A percentile compares a stretch with the other conserved stretches of the same genome.
phyloP scores from a whole-genome alignment of 805 yeast species.

The Kazachstania psychrophila region DNA sequence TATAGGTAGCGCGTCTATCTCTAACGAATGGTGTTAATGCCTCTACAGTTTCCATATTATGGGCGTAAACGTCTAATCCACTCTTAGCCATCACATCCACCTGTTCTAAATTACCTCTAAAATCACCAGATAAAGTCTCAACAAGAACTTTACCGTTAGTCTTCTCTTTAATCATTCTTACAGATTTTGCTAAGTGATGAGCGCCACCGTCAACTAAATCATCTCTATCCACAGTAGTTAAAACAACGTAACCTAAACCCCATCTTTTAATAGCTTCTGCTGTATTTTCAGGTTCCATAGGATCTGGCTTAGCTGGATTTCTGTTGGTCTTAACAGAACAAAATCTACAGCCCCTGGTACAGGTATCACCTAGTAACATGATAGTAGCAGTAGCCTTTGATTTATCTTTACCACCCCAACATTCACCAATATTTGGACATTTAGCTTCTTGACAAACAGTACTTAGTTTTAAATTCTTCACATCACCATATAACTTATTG shows the following conservation, averaged over 20 bases:
- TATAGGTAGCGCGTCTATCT: constrained; percentile 92
- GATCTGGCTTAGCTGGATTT: constrained; percentile 81
- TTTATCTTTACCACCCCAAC: constrained; percentile 91
- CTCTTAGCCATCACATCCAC: constrained; percentile 72
- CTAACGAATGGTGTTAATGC: constrained; percentile 88
- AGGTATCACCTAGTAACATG: constrained; percentile 96
- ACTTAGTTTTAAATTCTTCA: constrained; percentile 77
- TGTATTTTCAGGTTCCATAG: constrained; percentile 93
- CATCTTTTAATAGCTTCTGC: constrained; percentile 95
- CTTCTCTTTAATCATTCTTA: constrained; percentile 69
- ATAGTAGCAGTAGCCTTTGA: constrained; percentile 86
- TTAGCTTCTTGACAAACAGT: constrained; percentile 98
- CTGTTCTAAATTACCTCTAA: constrained; percentile 79
- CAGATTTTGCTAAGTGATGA: constrained; percentile 81
- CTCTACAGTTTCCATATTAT: constrained; percentile 93
- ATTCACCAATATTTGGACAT: constrained; percentile 98
- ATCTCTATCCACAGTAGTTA: constrained; percentile 96
- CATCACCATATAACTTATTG: constrained; percentile 72
- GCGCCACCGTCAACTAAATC: constrained; percentile 92
- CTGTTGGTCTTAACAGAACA: constrained; percentile 94
- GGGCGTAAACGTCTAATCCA: constrained; percentile 94
- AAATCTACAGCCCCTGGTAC: constrained; percentile 98
- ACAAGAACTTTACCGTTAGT: constrained; percentile 78
- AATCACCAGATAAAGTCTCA: constrained; percentile 92
- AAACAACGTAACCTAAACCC: constrained; percentile 96